Evolutionary conservation across 352 stramenopile genomes (phyloP).

Genomic region (Pythium coloratum): DNA sequence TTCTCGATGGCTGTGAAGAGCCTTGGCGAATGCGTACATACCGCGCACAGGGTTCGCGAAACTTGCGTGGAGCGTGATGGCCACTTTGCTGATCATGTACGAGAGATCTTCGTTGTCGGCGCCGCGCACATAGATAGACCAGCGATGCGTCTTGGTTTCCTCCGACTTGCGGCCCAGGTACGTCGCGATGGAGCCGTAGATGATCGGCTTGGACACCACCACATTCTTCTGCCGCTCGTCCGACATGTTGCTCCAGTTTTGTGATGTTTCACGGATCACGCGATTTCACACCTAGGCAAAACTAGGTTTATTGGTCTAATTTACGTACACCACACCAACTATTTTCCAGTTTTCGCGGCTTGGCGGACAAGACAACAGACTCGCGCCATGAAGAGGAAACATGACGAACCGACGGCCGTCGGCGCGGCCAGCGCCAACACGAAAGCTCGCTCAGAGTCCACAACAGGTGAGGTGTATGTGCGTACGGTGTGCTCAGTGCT

Average conservation of each 20-base stretch:
- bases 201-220: slow-evolving; percentile 91
- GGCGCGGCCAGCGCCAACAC: neutral
- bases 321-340: slow-evolving; percentile 8
- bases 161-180: slow-evolving; percentile 92
- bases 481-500: neutral
- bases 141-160: slow-evolving; percentile 94
- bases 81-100: slow-evolving; percentile 95
- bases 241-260: slow-evolving; percentile 46
- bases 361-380: slow-evolving; percentile 5
- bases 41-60: slow-evolving; percentile 93
- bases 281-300: neutral
- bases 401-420: slow-evolving; percentile 12
- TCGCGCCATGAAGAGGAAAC: slow-evolving; percentile 52
- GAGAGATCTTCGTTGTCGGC: slow-evolving; percentile 94
- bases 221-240: slow-evolving; percentile 76
- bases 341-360: slow-evolving; percentile 11
- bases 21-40: slow-evolving; percentile 17
- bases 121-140: slow-evolving; percentile 94
- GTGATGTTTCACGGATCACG: neutral
- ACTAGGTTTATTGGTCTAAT: slow-evolving; percentile 1
- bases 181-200: slow-evolving; percentile 94
- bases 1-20: neutral
- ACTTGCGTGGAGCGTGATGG: slow-evolving; percentile 96
- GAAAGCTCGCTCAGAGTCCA: neutral
- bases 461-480: slow-evolving; percentile 1